Evolutionary conservation across 495 filamentous ascomycete species (phyloP).

Genomic region (Glonium stellatum): DNA sequence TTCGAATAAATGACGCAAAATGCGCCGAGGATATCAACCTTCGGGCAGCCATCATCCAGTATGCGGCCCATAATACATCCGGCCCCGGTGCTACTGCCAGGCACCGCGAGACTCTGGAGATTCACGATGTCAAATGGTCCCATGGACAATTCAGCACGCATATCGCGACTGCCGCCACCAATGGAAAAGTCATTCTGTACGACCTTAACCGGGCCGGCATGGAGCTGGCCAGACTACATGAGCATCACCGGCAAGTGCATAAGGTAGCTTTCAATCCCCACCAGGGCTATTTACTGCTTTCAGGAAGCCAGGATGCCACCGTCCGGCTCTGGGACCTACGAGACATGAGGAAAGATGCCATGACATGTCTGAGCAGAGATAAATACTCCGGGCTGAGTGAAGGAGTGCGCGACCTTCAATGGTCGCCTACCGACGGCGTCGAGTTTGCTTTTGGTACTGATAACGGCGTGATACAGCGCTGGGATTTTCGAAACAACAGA

Average conservation of each 20-base stretch:
- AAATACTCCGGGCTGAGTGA: slow-evolving; percentile 62
- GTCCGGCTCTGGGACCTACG: slow-evolving; percentile 76
- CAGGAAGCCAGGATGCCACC: slow-evolving; percentile 85
- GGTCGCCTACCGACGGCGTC: slow-evolving; percentile 77
- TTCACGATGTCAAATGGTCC: slow-evolving; percentile 81
- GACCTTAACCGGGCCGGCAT: slow-evolving; percentile 68
- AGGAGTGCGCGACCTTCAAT: slow-evolving; percentile 77
- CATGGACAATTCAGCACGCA: slow-evolving; percentile 56
- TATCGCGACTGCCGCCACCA: slow-evolving; percentile 77
- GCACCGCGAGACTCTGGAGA: slow-evolving; percentile 66
- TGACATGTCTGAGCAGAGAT: slow-evolving; percentile 46
- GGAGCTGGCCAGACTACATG: slow-evolving; percentile 70
- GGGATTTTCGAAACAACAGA: slow-evolving; percentile 58
- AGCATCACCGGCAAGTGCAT: slow-evolving; percentile 89
- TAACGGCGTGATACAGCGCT: slow-evolving; percentile 66
- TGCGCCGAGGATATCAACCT: slow-evolving; percentile 76
- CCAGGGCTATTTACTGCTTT: slow-evolving; percentile 66
- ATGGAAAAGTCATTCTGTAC: slow-evolving; percentile 81
- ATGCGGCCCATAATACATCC: slow-evolving; percentile 54
- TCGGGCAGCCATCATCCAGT: slow-evolving; percentile 64
- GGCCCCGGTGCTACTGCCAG: slow-evolving; percentile 45
- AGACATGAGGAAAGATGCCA: slow-evolving; percentile 45
- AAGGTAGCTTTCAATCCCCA: slow-evolving; percentile 84
- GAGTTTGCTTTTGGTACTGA: slow-evolving; percentile 89
- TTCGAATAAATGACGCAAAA: slow-evolving; percentile 61